Conservation (phyloP, 2,329 filamentous ascomycete species). For the Gnomoniopsis sp. region DNA sequence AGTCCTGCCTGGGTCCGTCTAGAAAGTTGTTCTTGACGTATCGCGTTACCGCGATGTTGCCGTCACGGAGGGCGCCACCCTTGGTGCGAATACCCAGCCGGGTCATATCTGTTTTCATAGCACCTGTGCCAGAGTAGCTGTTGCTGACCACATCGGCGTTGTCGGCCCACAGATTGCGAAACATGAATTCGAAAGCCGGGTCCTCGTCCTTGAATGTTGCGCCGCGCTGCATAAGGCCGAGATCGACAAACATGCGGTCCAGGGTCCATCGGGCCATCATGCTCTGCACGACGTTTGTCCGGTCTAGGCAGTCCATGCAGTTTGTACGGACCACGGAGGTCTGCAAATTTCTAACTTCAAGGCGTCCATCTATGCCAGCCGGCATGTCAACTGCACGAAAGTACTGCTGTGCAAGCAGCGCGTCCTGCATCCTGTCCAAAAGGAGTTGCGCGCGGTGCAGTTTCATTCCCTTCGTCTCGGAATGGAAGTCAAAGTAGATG, state of each 20-base stretch:
- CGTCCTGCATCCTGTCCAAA: conserved; percentile 75
- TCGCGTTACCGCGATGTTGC: conserved; percentile 81
- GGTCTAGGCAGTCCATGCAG: conserved; percentile 98
- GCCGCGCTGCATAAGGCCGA: conserved; percentile 73
- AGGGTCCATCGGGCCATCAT: conserved; percentile 91
- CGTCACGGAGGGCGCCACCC: conserved; percentile 78
- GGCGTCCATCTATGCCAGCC: conserved; percentile 61
- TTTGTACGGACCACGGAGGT: conserved; percentile 93
- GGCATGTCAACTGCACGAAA: conserved; percentile 90
- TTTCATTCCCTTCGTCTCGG: conserved; percentile 90
- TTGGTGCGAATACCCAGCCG: conserved; percentile 88
- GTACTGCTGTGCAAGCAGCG: conserved; percentile 77
- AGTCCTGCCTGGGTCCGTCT: conserved; percentile 91
- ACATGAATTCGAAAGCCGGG: conserved; percentile 78
- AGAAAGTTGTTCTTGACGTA: conserved; percentile 93
- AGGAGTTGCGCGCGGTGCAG: conserved; percentile 90
- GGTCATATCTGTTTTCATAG: conserved; percentile 97
- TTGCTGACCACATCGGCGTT: conserved; percentile 94
- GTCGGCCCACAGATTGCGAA: conserved; percentile 97
- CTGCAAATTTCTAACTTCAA: conserved; percentile 80
- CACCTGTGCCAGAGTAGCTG: conserved; percentile 92
- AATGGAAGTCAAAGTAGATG: conserved; percentile 97
- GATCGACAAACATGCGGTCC: conserved; percentile 82
- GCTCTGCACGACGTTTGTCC: conserved; percentile 96
- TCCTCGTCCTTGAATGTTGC: conserved; percentile 76